These are phyloP conservation scores for Pseudogymnoascus verrucosus DNA, from an alignment of 2,329 filamentous ascomycete species.

Conservation along the genomic window DNA sequence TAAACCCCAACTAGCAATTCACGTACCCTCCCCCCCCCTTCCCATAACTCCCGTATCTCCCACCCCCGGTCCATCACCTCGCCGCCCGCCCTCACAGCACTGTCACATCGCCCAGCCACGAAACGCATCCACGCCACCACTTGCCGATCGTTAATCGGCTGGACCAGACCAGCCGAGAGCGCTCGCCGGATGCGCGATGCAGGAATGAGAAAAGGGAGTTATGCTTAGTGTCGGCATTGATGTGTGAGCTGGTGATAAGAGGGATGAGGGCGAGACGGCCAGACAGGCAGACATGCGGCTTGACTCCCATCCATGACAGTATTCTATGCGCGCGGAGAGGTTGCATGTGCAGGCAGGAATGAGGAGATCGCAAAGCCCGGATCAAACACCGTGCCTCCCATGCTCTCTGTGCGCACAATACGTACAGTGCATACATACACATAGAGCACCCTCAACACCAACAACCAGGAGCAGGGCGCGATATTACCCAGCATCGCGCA, in stretches of 20 bases:
- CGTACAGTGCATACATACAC: background rate
- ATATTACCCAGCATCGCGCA: conserved; percentile 2
- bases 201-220: background rate
- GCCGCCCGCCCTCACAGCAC: background rate
- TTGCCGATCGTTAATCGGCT: background rate
- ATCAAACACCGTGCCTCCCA: background rate
- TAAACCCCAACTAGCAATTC: background rate
- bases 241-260: background rate
- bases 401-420: background rate
- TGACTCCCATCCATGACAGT: background rate
- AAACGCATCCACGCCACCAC: background rate
- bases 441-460: background rate
- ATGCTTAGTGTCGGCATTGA: background rate
- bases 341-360: background rate
- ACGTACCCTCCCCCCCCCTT: background rate
- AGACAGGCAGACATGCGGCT: background rate
- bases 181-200: background rate
- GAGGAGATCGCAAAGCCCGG: background rate
- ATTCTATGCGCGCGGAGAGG: background rate
- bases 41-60: background rate
- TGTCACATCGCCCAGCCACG: background rate
- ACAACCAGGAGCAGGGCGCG: background rate
- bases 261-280: background rate
- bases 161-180: background rate
- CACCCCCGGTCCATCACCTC: background rate